phyloP scores from a whole-genome alignment of 176 grass and related monocot species.

The Juncus effusus region DNA sequence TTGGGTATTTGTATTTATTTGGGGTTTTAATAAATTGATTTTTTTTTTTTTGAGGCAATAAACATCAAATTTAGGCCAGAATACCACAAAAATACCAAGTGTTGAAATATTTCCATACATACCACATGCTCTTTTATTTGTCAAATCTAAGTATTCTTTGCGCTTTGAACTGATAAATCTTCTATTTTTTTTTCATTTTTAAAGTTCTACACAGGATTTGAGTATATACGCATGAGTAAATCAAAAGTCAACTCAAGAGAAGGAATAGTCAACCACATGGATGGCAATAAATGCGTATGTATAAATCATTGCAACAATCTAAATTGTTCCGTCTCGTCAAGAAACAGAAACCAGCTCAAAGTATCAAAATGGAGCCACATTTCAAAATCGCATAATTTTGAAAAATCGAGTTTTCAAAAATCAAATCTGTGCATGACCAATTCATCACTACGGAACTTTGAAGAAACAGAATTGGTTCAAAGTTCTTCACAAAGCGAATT shows the following conservation, averaged over 20 bases:
- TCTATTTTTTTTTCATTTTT: constrained; percentile 11
- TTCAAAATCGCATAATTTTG: constrained; percentile 5
- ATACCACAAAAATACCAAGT: neutral
- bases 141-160: neutral
- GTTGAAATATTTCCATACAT: neutral
- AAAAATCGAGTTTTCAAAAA: constrained; percentile 18
- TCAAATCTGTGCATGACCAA: neutral
- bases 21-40: neutral
- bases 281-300: neutral
- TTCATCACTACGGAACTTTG: neutral
- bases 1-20: neutral
- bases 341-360: neutral
- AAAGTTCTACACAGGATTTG: constrained; percentile 1
- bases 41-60: too few species aligned
- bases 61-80: too few species aligned
- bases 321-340: constrained; percentile 3
- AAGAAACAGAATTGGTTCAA: neutral
- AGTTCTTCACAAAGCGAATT: constrained; percentile 14
- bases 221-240: neutral
- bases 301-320: constrained; percentile 15
- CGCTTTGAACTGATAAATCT: neutral
- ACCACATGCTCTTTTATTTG: neutral
- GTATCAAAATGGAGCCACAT: constrained; percentile 17
- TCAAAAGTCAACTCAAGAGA: neutral
- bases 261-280: constrained; percentile 7